phyloP scores from a whole-genome alignment of 352 stramenopile genomes.

The Lagenidium sp. region DNA sequence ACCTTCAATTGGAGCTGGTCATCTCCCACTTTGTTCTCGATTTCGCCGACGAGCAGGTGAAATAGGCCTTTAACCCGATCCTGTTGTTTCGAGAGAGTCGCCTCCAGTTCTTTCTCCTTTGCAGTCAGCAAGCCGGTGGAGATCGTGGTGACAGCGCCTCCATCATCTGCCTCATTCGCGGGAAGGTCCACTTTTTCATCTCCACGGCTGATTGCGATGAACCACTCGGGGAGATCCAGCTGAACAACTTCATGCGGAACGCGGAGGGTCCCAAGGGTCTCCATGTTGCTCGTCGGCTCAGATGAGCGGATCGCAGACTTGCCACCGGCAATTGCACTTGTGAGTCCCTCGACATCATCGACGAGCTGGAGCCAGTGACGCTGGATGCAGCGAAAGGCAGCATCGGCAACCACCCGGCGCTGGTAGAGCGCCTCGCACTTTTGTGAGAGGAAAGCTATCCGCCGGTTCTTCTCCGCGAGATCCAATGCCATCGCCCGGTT shows the following conservation, averaged over 20 bases:
- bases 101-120: constrained; percentile 33
- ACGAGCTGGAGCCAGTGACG: constrained; percentile 59
- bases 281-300: constrained; percentile 21
- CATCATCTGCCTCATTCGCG: constrained; percentile 3
- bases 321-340: constrained; percentile 12
- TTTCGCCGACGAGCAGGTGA: constrained; percentile 21
- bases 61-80: constrained; percentile 23
- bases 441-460: constrained; percentile 47
- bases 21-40: neutral
- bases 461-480: constrained; percentile 75
- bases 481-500: constrained; percentile 72
- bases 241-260: constrained; percentile 31
- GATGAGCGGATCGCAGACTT: constrained; percentile 1
- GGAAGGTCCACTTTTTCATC: constrained; percentile 27
- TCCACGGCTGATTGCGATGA: constrained; percentile 36
- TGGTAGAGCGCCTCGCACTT: constrained; percentile 70
- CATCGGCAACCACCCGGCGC: constrained; percentile 30
- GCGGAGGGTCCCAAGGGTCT: constrained; percentile 33
- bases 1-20: constrained; percentile 35
- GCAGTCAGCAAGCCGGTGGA: constrained; percentile 13
- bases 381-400: constrained; percentile 44
- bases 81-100: constrained; percentile 30
- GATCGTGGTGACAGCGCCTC: constrained; percentile 8
- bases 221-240: constrained; percentile 63
- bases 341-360: constrained; percentile 33